phyloP scores from a whole-genome alignment of 2,329 filamentous ascomycete genomes.

The Lasiodiplodia sp. region DNA sequence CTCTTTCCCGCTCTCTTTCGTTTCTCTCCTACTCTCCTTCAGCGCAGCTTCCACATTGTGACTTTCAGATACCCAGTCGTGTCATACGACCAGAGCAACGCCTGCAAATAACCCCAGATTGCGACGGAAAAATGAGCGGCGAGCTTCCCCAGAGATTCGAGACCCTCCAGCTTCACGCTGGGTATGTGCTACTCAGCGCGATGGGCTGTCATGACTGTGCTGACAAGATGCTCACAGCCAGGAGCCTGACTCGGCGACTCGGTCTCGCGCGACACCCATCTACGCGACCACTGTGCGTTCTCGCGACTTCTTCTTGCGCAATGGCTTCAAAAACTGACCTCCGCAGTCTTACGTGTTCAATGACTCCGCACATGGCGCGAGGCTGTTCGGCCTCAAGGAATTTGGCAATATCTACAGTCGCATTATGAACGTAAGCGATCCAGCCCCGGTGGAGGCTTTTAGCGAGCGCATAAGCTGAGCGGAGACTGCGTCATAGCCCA shows the following conservation, averaged over 20 bases:
- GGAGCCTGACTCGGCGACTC: constrained; percentile 79
- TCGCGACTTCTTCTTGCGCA: not conserved
- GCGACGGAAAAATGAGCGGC: constrained; percentile 15
- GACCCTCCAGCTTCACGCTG: constrained; percentile 60
- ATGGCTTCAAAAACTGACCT: not conserved
- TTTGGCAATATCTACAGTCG: constrained; percentile 98
- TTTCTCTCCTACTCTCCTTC: not conserved
- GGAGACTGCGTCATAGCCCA: constrained; percentile 66
- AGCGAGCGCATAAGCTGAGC: constrained; percentile 16
- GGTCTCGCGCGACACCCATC: constrained; percentile 91
- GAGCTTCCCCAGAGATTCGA: constrained; percentile 46
- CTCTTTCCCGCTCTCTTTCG: not conserved
- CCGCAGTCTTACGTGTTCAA: constrained; percentile 86
- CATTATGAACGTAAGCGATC: constrained; percentile 80
- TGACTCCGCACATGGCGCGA: constrained; percentile 93
- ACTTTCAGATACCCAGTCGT: not conserved
- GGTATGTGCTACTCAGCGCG: constrained; percentile 40
- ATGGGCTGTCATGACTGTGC: not conserved
- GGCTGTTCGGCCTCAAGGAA: constrained; percentile 96
- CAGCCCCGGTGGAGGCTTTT: not conserved
- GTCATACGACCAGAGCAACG: constrained; percentile 10
- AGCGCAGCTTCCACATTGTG: not conserved
- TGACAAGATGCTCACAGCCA: constrained; percentile 62
- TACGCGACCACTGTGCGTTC: constrained; percentile 80
- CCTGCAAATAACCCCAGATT: not conserved